Evolutionary conservation across 1,284 basidiomycete species (phyloP).

Genomic region (Apiotrichum siamense): DNA sequence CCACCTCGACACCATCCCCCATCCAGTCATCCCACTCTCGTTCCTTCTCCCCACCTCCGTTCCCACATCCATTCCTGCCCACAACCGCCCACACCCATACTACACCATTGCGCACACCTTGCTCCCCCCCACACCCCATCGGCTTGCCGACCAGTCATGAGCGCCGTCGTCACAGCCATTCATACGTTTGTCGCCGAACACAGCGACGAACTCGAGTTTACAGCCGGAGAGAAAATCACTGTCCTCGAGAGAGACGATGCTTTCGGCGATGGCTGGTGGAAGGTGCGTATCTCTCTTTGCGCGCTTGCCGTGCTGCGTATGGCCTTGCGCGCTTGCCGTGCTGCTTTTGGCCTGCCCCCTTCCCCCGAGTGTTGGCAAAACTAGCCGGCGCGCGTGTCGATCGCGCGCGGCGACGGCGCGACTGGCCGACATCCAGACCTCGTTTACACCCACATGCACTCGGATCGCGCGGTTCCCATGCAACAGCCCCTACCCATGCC

Average conservation of each 20-base stretch:
- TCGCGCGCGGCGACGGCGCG: too few species aligned
- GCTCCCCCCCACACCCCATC: too few species aligned
- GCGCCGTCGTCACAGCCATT: constrained; percentile 31
- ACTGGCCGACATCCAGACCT: too few species aligned
- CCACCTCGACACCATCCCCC: too few species aligned
- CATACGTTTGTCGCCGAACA: constrained; percentile 74
- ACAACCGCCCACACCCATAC: neutral
- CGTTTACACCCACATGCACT: neutral
- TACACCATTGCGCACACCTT: neutral
- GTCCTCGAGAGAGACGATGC: constrained; percentile 89
- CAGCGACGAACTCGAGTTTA: constrained; percentile 86
- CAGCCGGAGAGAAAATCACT: constrained; percentile 77
- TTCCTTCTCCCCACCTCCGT: too few species aligned
- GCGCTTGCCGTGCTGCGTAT: neutral
- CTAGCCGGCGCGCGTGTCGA: too few species aligned
- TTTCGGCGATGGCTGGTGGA: constrained; percentile 98
- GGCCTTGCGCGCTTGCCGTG: neutral
- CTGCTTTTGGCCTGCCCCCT: neutral
- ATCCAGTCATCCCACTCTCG: too few species aligned
- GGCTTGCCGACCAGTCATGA: too few species aligned
- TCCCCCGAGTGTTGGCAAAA: too few species aligned
- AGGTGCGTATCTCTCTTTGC: constrained; percentile 56
- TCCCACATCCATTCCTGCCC: too few species aligned
- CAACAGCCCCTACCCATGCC: neutral
- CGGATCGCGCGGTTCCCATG: too few species aligned